Base-by-base conservation (phyloP, 345 rosid genomes). In the Boechera retrofracta region DNA sequence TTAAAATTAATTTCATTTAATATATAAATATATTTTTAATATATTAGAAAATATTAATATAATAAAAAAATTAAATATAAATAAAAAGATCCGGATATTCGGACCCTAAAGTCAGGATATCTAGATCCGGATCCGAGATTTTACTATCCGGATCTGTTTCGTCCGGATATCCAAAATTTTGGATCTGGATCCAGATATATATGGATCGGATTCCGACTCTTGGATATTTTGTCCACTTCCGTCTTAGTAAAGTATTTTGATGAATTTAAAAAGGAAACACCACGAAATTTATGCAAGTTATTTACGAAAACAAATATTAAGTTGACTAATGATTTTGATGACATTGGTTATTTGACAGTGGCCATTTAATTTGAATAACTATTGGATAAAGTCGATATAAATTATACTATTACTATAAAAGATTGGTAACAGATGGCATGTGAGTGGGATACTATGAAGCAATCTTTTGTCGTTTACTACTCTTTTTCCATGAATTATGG, bases 401-500 rank as follows among this genome's bases (percentile, higher is more conserved):
- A 28, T 28, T 48, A 32, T 64, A 31, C 41, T 44, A 64, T 9
- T 13, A 69, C 29, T 18, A n/a, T 39, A 38, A 16, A 41, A 69
- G 70, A 57, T 57, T 58, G 59, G 21, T 71, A 57, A 41, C 45
- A 48, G 9, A 71, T 72, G 73, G 24, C 73, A 58, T 78, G 36
- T 65, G 65, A 63, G 74, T 76, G 71, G 60, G 80, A 77, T 55
- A 55, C 54, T 47, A 11, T 48, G 47, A 48, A 64, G 39, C 55
- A 47, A 70, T 24, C 47, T 71, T 69, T 72, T 72, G 81, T 77
- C 81, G 73, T 72, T 51, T 77, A 47, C 26, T 55, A 18, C 56
- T 65, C 39, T 13, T 71, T 73, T 65, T 77, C 81, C 67, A 77
- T 29, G 47, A 29, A 57, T 77, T 65, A 77, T 57, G 26, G 49